Evolutionary conservation across 139 green algal species (phyloP), one percentile per base, ranked within the genome.

Genomic region (Coelastrella sp.): DNA sequence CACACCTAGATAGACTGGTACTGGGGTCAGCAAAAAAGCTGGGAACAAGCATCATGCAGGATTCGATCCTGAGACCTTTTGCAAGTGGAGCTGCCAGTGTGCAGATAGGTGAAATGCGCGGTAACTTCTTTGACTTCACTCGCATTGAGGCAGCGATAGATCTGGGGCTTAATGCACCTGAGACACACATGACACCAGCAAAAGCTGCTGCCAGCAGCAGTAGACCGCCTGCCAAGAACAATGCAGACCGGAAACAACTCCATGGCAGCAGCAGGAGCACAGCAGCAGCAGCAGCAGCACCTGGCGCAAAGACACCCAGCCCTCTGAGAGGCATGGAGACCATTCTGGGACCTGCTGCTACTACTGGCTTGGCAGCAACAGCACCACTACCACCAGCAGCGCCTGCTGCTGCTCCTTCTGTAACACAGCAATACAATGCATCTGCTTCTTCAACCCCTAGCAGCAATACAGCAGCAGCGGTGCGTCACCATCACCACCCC

Each of bases 51-150:
- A 72, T 85, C 40, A 60, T 35, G 27, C 79, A 66, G 17, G 63
- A 85, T 15, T 60, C 63, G 0, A 43, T 25, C 21, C n/a, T 86
- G 72, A 83, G 86, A 2, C 85, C 82, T 9, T 91, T 93, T 85
- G 87, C 82, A 11, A 76, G 53, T 38, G 79, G 57, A 4, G 87
- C 72, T 7, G 83, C 76, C 4, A 76, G 43, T 11, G 21, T 89
- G 62, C 90, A 93, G 86, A 5, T 90, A 11, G 88, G 90, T 0
- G 82, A 82, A 11, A 89, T 91, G 84, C 83, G 87, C 34, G 41
- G 84, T 37, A 79, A 63, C 48, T 27, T 89, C 4, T 34, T 89
- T 19, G 88, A 91, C 71, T 93, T 81, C 72, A 91, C 87, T 2
- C 59, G 84, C 21, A 2, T 91, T 32, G 27, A 71, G 4, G 64